Evolutionary conservation across 805 yeast species (phyloP).

Genomic region (Isabelozyma gotoi): DNA sequence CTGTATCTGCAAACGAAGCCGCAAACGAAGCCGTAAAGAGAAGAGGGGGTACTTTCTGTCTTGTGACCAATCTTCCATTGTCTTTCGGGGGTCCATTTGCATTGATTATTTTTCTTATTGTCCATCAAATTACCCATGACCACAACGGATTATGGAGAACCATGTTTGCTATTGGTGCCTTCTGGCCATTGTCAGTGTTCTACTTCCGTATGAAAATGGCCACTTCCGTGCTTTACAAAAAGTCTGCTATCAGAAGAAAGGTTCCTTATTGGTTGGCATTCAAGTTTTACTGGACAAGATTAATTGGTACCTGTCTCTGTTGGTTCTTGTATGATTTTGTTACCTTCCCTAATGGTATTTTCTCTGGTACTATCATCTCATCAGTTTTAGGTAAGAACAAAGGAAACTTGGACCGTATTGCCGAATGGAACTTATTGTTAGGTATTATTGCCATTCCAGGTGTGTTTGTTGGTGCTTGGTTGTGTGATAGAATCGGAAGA

Average conservation of each 20-base stretch:
- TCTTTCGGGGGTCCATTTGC: constrained; percentile 82
- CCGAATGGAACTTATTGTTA: constrained; percentile 72
- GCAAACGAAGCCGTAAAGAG: constrained; percentile 64
- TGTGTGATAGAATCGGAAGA: constrained; percentile 67
- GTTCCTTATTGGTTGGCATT: constrained; percentile 58
- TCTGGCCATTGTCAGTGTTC: constrained; percentile 72
- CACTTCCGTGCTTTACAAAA: constrained; percentile 61
- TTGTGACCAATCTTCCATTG: constrained; percentile 73
- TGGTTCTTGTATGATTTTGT: constrained; percentile 85
- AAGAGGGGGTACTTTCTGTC: constrained; percentile 64
- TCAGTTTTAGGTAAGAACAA: constrained; percentile 37
- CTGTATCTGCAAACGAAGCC: constrained; percentile 69
- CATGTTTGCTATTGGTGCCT: constrained; percentile 61
- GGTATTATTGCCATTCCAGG: constrained; percentile 73
- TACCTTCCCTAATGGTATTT: constrained; percentile 76
- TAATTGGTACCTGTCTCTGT: constrained; percentile 69
- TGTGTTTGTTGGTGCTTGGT: constrained; percentile 64
- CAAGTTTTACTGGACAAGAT: constrained; percentile 65
- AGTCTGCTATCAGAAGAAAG: constrained; percentile 56
- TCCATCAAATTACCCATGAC: constrained; percentile 52
- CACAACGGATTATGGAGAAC: constrained; percentile 67
- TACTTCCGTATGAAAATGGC: constrained; percentile 72
- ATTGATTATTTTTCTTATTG: constrained; percentile 63
- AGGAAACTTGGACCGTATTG: constrained; percentile 52
- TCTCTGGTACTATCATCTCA: constrained; percentile 60